Percentiles rank a stretch among this genome's conserved stretches.
Evolutionary conservation across 2,329 filamentous ascomycete species (phyloP).

Genomic region (Pseudocercospora ulei): DNA sequence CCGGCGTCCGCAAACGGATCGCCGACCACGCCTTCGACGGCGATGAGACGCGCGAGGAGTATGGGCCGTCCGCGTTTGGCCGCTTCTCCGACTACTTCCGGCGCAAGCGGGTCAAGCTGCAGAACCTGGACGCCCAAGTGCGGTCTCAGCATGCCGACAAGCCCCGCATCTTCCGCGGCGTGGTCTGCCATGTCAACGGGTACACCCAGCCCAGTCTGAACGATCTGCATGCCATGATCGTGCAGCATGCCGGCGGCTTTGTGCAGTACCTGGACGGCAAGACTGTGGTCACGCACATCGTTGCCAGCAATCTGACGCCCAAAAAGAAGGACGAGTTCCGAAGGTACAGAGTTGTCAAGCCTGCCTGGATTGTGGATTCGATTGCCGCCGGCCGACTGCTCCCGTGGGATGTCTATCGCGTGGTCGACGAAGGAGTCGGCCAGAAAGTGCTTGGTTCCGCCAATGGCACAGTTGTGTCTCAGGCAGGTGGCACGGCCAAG

Average conservation of each 20-base stretch:
- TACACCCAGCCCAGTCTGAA: conserved; percentile 92
- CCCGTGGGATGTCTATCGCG: conserved; percentile 75
- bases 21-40: conserved; percentile 63
- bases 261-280: conserved; percentile 92
- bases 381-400: conserved; percentile 69
- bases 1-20: conserved; percentile 53
- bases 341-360: conserved; percentile 84
- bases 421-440: conserved; percentile 71
- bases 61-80: conserved; percentile 74
- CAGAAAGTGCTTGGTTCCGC: conserved; percentile 65
- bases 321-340: conserved; percentile 87
- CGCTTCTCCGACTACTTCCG: conserved; percentile 88
- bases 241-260: conserved; percentile 87
- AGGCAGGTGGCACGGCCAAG: conserved; percentile 50
- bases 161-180: conserved; percentile 77
- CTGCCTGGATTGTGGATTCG: conserved; percentile 87
- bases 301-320: conserved; percentile 77
- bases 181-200: conserved; percentile 86
- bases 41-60: conserved; percentile 76
- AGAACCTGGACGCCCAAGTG: conserved; percentile 80
- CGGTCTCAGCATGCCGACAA: conserved; percentile 59
- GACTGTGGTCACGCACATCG: conserved; percentile 85
- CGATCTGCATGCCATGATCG: conserved; percentile 76
- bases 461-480: conserved; percentile 56
- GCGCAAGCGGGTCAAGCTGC: conserved; percentile 92